Base-by-base conservation (phyloP, 139 green algal species). In the Tetradesmus lagerheimii region DNA sequence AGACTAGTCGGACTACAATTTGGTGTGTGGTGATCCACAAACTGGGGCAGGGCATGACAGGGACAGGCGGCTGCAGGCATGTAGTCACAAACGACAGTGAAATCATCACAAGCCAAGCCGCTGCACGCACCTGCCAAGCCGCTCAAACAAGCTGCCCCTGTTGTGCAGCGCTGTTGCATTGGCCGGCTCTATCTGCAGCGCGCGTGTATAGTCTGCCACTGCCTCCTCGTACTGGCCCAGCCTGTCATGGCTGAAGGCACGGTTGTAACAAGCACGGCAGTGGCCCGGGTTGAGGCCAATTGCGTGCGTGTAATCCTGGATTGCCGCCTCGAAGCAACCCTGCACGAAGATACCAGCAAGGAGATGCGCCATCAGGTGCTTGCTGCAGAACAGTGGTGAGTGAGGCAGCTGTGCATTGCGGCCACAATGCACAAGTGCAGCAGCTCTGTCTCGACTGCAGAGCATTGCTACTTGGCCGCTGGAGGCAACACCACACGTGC, bases 131-230 rank as follows among this genome's bases (percentile, higher is more conserved):
- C 81, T 94, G 77, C 94, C 94, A 64, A 94, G 50, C 18, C 95
- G 91, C 90, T 98, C 95, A 84, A 95, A 93, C 92, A 97, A 87
- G 43, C 84, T 90, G 34, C 93, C 96, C 3, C 96, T 89, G 87
- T 97, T 98, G 89, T 98, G 95, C 38, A 94, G 93, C 0, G 97
- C 97, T 9, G 95, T 95, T 11, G 94, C 92, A 84, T 98, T 99
- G 50, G 62, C 41, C 0, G 95, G 94, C 88, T 99, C 96, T 86
- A 98, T 87, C 38, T 92, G 80, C 82, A 97, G 90, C 20, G 96
- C 94, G 16, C 47, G 75, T 1, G 76, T 94, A 90, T 98, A 98
- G 92, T 98, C 96, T 1, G 90, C 85, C 0, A 97, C 79, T 0
- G 95, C 95, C 64, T 93, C 92, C 27, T 94, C 87, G 53, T 89